Percentiles rank a stretch among this genome's conserved stretches.
These are phyloP conservation scores for Globisporangium splendens DNA, from an alignment of 352 stramenopile genomes.

Conservation along the genomic window DNA sequence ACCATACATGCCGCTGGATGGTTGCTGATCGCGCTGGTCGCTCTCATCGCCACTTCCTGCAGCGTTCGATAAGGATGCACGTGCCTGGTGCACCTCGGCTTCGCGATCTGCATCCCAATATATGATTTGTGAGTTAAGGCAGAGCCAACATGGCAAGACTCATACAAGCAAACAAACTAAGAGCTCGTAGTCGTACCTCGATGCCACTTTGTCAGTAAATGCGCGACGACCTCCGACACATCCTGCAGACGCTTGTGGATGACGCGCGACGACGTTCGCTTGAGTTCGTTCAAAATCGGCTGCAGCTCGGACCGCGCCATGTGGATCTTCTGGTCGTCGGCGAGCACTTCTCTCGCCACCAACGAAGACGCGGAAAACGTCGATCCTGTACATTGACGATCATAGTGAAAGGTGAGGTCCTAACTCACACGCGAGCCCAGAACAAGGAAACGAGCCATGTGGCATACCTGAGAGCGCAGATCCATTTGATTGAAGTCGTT, in stretches of 20 bases:
- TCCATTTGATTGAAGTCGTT: too few species aligned
- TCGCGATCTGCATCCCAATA: neutral
- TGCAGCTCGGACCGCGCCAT: conserved; percentile 60
- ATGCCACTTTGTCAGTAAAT: conserved; percentile 67
- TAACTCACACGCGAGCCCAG: too few species aligned
- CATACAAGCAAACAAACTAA: too few species aligned
- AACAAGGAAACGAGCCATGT: too few species aligned
- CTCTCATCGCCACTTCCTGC: neutral
- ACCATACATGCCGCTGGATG: conserved; percentile 1
- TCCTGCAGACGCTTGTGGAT: conserved; percentile 77
- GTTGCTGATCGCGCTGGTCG: neutral
- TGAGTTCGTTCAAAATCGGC: conserved; percentile 56
- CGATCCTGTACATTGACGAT: too few species aligned
- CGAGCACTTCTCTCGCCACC: conserved; percentile 36
- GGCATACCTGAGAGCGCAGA: too few species aligned
- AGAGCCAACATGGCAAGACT: neutral
- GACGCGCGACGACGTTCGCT: conserved; percentile 49
- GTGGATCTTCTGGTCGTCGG: conserved; percentile 56
- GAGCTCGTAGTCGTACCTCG: conserved; percentile 26
- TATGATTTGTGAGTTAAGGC: neutral
- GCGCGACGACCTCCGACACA: conserved; percentile 70
- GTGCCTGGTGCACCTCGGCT: neutral
- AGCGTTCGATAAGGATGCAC: neutral
- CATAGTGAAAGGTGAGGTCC: too few species aligned
- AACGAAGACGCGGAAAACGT: neutral